These are phyloP conservation scores for Phtheirospermum japonicum DNA, from an alignment of 257 asterid species.

Conservation along the genomic window DNA sequence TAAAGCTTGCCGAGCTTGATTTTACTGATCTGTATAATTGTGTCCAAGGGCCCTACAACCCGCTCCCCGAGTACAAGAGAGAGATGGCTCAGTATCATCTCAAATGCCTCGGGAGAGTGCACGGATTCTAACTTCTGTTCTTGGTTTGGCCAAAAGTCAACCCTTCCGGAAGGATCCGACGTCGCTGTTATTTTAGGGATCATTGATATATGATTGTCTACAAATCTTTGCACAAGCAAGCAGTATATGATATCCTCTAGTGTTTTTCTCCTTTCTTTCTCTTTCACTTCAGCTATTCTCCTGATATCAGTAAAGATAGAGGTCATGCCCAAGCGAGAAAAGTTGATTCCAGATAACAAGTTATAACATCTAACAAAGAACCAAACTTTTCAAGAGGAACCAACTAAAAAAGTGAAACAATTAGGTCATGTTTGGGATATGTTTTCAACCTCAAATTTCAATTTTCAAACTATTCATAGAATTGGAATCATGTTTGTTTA, in stretches of 20 bases:
- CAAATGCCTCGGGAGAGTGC: slow-evolving; percentile 90
- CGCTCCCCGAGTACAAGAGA: slow-evolving; percentile 80
- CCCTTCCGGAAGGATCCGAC: slow-evolving; percentile 75
- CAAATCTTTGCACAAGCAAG: slow-evolving; percentile 71
- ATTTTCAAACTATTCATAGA: too few species aligned
- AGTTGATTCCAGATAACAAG: too few species aligned
- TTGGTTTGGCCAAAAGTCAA: slow-evolving; percentile 89
- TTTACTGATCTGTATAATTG: slow-evolving; percentile 69
- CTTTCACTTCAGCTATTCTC: slow-evolving; percentile 91
- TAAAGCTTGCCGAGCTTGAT: slow-evolving; percentile 92
- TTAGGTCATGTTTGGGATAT: too few species aligned
- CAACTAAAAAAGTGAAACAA: too few species aligned
- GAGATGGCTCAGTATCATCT: slow-evolving; percentile 83
- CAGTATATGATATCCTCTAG: slow-evolving; percentile 81
- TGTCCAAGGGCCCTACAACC: slow-evolving; percentile 60
- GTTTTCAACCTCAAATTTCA: too few species aligned
- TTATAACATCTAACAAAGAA: too few species aligned
- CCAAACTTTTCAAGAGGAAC: too few species aligned
- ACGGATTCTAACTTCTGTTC: slow-evolving; percentile 74
- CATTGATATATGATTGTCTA: slow-evolving; percentile 62
- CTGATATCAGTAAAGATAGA: slow-evolving; percentile 41
- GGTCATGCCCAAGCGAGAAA: too few species aligned
- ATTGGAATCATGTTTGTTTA: too few species aligned
- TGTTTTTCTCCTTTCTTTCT: slow-evolving; percentile 68
- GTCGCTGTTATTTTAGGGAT: slow-evolving; percentile 65